A percentile compares a stretch with the other conserved stretches of the same genome.
These are phyloP conservation scores for Colletotrichum sp. DNA, from an alignment of 2,329 filamentous ascomycete genomes.

Conservation along the genomic window DNA sequence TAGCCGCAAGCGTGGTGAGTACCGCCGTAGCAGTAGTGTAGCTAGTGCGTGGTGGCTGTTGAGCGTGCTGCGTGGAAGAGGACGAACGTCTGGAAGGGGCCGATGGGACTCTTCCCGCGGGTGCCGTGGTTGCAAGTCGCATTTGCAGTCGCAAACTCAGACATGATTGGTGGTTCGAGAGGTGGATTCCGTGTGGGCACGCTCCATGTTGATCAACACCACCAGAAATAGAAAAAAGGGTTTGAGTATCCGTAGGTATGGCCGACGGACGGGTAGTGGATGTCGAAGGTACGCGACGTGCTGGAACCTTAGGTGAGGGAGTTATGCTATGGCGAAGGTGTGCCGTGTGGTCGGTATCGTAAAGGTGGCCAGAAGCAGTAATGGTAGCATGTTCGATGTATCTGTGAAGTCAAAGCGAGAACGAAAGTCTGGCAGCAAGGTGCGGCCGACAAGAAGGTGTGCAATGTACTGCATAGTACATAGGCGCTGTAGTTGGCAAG, in stretches of 20 bases:
- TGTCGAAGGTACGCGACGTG: neutral
- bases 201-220: neutral
- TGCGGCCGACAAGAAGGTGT: neutral
- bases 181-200: neutral
- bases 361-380: neutral
- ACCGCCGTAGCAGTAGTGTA: neutral
- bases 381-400: slow-evolving; percentile 12
- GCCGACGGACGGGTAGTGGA: neutral
- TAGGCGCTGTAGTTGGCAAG: neutral
- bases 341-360: slow-evolving; percentile 8
- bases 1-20: neutral
- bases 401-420: slow-evolving; percentile 11
- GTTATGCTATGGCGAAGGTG: slow-evolving; percentile 4
- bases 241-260: neutral
- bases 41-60: neutral
- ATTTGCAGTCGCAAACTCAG: neutral
- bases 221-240: neutral
- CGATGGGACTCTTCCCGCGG: neutral
- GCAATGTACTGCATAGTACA: neutral
- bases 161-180: neutral
- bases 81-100: slow-evolving; percentile 1
- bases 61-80: neutral
- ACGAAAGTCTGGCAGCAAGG: neutral
- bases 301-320: neutral
- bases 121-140: neutral